Percentiles rank a stretch among this genome's conserved stretches.
Evolutionary conservation across 2,329 filamentous ascomycete genomes (phyloP).

Genomic region (Xylariomycetidae sp.): DNA sequence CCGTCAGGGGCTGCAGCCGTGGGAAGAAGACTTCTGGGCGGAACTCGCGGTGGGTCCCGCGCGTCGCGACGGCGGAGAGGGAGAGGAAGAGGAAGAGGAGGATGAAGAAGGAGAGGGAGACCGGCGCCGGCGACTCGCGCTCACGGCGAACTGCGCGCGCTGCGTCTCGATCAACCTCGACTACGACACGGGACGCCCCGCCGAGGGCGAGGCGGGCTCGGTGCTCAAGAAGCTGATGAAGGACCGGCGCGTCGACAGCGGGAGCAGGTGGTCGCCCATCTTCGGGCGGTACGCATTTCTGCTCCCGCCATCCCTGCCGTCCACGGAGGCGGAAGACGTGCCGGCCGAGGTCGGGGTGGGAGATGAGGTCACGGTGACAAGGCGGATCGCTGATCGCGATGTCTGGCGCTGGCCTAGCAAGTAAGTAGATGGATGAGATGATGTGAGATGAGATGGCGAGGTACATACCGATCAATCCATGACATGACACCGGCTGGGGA

Average conservation of each 20-base stretch:
- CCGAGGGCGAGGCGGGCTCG: constrained; percentile 50
- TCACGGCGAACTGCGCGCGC: constrained; percentile 67
- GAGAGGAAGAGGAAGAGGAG: constrained; percentile 1
- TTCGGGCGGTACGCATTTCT: constrained; percentile 72
- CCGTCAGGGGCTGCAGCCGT: constrained; percentile 31
- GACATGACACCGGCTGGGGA: no score
- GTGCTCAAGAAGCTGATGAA: constrained; percentile 66
- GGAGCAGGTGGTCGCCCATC: constrained; percentile 61
- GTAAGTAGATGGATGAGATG: background rate
- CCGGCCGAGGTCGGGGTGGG: constrained; percentile 43
- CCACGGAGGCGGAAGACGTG: constrained; percentile 40
- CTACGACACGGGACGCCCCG: constrained; percentile 58
- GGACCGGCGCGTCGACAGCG: constrained; percentile 66
- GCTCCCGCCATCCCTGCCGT: constrained; percentile 23
- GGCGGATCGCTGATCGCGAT: constrained; percentile 45
- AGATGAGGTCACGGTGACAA: constrained; percentile 50
- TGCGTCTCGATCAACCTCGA: constrained; percentile 70
- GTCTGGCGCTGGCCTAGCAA: constrained; percentile 46
- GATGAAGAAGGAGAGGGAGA: background rate
- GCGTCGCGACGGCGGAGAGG: background rate
- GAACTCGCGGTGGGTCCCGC: constrained; percentile 44
- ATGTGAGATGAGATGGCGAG: no score
- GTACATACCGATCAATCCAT: no score
- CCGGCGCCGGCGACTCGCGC: constrained; percentile 33
- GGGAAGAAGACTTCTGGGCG: constrained; percentile 70